phyloP scores from a whole-genome alignment of 495 filamentous ascomycete genomes.

The Monascus purpureus region DNA sequence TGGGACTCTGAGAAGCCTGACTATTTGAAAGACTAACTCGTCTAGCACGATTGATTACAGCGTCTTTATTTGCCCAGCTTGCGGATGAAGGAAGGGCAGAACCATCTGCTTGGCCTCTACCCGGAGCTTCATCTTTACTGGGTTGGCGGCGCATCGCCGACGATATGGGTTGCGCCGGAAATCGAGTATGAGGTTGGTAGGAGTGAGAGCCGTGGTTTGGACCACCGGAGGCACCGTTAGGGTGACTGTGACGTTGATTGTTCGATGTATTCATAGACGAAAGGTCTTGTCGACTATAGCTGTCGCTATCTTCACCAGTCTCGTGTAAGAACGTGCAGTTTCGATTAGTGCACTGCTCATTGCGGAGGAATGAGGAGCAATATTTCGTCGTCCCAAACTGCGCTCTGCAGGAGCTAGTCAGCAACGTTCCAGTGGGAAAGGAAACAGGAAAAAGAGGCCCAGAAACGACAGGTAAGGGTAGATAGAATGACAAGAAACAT shows the following conservation, averaged over 20 bases:
- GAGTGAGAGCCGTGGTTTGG: conserved; percentile 4
- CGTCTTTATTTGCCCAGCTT: conserved; percentile 78
- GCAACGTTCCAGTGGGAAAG: conserved; percentile 1
- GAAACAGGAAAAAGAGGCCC: conserved; percentile 3
- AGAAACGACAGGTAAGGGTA: too few relatives aligned
- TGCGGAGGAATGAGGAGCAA: conserved; percentile 89
- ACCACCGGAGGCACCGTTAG: conserved; percentile 16
- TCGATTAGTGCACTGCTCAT: conserved; percentile 83
- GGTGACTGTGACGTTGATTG: conserved; percentile 49
- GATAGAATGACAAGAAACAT: too few relatives aligned
- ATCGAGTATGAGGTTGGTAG: conserved; percentile 11
- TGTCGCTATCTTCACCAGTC: conserved; percentile 90
- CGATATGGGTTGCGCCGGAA: conserved; percentile 35
- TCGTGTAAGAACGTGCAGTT: conserved; percentile 98
- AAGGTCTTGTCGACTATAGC: conserved; percentile 86
- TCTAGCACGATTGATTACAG: conserved; percentile 50
- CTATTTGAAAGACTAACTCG: conserved; percentile 67
- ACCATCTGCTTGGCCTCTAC: conserved; percentile 47
- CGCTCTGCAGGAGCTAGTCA: conserved; percentile 41
- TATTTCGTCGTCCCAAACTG: conserved; percentile 98
- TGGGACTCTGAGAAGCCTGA: conserved; percentile 68
- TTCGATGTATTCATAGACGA: conserved; percentile 88
- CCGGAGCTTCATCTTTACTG: conserved; percentile 61
- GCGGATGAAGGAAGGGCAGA: conserved; percentile 85
- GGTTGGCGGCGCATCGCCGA: conserved; percentile 61